Evolutionary conservation across 2,329 filamentous ascomycete genomes (phyloP).

Genomic region (Kalaharituber pfeilii): DNA sequence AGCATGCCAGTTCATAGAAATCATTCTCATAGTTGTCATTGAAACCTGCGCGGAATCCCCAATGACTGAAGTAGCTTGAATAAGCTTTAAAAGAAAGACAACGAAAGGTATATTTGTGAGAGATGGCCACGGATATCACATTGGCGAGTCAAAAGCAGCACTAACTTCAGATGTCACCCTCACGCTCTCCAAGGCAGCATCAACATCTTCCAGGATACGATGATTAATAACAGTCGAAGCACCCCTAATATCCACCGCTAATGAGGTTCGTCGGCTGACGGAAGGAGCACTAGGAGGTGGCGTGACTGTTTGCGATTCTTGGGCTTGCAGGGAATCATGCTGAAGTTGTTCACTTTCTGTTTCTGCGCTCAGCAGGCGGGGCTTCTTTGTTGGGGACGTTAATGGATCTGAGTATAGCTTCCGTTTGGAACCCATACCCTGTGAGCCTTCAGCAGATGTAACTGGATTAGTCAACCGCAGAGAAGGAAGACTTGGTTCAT

Average conservation of each 20-base stretch:
- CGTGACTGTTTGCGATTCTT: conserved; percentile 6
- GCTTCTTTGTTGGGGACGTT: not conserved
- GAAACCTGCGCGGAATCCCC: too few relatives aligned
- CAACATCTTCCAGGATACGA: not conserved
- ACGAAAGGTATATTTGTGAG: too few relatives aligned
- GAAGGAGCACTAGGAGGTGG: conserved; percentile 10
- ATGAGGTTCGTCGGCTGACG: conserved; percentile 6
- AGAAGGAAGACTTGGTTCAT: too few relatives aligned
- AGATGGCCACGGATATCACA: too few relatives aligned
- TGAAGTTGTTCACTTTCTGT: not conserved
- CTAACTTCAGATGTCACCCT: not conserved
- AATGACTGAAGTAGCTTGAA: too few relatives aligned
- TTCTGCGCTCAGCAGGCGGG: not conserved
- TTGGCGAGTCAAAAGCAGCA: not conserved
- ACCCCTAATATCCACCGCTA: not conserved
- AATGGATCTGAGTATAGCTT: not conserved
- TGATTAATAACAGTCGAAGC: not conserved
- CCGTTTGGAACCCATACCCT: not conserved
- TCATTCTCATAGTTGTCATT: too few relatives aligned
- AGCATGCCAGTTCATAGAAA: too few relatives aligned
- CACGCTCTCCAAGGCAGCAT: not conserved
- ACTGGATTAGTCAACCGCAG: too few relatives aligned
- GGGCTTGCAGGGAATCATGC: not conserved
- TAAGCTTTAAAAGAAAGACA: too few relatives aligned
- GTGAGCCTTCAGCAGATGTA: not conserved